These are phyloP conservation scores for Ramaria sp. DNA, from an alignment of 768 basidiomycete genomes.

Conservation along the genomic window DNA sequence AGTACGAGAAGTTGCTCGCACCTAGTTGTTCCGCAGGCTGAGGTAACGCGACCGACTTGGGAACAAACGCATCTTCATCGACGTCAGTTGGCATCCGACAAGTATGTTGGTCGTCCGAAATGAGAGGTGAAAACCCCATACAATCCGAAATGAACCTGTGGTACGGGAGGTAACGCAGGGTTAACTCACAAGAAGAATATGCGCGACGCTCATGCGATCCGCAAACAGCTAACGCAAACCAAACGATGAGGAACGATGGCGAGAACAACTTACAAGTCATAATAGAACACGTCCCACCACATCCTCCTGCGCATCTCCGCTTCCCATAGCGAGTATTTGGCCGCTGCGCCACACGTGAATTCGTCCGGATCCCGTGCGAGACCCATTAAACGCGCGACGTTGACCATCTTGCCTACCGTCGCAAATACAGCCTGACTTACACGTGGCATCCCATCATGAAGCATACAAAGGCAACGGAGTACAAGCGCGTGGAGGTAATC, in stretches of 20 bases:
- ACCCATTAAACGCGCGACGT: slow-evolving; percentile 52
- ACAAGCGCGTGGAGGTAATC: slow-evolving; percentile 52
- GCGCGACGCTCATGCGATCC: not conserved
- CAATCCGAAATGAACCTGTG: slow-evolving; percentile 65
- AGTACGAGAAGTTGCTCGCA: slow-evolving; percentile 32
- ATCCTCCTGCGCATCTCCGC: slow-evolving; percentile 43
- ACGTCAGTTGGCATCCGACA: slow-evolving; percentile 47
- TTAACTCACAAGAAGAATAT: too few relatives aligned
- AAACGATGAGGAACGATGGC: not conserved
- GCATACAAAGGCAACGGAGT: slow-evolving; percentile 41
- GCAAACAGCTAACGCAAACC: not conserved
- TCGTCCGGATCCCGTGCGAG: slow-evolving; percentile 50
- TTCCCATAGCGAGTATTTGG: slow-evolving; percentile 37
- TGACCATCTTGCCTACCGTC: slow-evolving; percentile 57
- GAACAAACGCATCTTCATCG: slow-evolving; percentile 41
- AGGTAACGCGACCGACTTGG: slow-evolving; percentile 34
- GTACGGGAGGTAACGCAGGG: not conserved
- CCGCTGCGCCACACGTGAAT: slow-evolving; percentile 19
- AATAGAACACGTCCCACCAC: slow-evolving; percentile 76
- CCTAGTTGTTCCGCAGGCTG: slow-evolving; percentile 18
- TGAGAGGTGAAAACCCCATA: slow-evolving; percentile 50
- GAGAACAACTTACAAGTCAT: slow-evolving; percentile 50
- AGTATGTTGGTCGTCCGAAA: slow-evolving; percentile 42
- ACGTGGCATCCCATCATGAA: slow-evolving; percentile 39
- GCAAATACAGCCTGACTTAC: slow-evolving; percentile 31